These are phyloP conservation scores for Aspergillus flavus DNA, from an alignment of 2,329 filamentous ascomycete species.

Conservation along the genomic window DNA sequence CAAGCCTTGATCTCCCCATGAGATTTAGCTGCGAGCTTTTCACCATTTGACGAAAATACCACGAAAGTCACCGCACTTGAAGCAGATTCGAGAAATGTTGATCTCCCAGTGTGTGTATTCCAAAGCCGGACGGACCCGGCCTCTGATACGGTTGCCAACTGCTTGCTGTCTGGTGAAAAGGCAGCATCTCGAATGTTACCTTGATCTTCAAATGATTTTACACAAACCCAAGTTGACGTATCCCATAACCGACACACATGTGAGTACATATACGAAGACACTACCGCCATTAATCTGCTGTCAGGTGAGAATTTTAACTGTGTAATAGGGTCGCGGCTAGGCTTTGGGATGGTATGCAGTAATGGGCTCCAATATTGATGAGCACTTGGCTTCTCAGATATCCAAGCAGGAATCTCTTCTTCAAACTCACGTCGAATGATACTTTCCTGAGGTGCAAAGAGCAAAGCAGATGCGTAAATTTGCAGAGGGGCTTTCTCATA, in stretches of 20 bases:
- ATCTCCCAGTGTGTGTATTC: neutral
- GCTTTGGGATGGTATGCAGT: neutral
- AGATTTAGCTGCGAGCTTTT: neutral
- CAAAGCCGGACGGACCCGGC: neutral
- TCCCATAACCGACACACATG: neutral
- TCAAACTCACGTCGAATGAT: neutral
- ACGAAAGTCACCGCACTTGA: neutral
- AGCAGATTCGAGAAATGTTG: neutral
- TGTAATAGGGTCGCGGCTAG: rapidly evolving
- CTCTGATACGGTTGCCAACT: neutral
- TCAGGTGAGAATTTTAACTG: neutral
- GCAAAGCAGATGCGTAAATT: neutral
- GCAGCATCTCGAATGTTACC: neutral
- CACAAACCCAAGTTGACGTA: neutral
- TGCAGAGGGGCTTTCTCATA: constrained; percentile 5
- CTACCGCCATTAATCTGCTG: neutral
- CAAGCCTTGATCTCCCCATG: neutral
- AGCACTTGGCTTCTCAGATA: neutral
- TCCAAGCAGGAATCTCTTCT: neutral
- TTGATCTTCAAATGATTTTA: neutral
- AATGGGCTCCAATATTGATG: neutral
- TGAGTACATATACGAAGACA: neutral
- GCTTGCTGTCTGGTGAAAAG: neutral
- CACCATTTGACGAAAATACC: neutral
- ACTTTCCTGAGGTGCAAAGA: neutral